Percentiles rank a stretch among this genome's conserved stretches.
These are phyloP conservation scores for Stereum hirsutum DNA, from an alignment of 1,284 basidiomycete genomes.

Conservation along the genomic window DNA sequence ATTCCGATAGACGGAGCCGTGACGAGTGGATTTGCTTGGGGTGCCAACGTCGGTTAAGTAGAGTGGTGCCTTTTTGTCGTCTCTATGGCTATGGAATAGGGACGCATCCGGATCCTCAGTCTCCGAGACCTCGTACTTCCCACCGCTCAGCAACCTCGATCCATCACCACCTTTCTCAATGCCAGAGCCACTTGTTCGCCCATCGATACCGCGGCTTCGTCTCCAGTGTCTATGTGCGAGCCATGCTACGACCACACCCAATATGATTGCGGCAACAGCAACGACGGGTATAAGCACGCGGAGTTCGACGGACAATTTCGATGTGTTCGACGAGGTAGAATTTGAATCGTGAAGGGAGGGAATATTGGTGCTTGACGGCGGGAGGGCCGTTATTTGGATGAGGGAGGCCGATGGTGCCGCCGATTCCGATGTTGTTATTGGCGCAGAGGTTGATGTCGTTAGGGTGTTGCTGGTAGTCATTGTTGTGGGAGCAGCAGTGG, in stretches of 20 bases:
- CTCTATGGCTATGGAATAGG: not conserved
- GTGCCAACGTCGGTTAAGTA: constrained; percentile 17
- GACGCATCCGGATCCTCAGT: constrained; percentile 11
- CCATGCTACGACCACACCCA: constrained; percentile 23
- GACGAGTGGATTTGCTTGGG: constrained; percentile 25
- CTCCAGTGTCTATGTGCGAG: constrained; percentile 15
- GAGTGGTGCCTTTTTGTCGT: constrained; percentile 11
- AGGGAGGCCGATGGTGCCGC: constrained; percentile 9
- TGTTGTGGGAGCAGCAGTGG: not conserved
- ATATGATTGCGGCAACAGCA: constrained; percentile 22
- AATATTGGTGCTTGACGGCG: constrained; percentile 27
- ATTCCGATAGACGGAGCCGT: constrained; percentile 18
- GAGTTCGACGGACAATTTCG: constrained; percentile 19
- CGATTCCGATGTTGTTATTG: constrained; percentile 4
- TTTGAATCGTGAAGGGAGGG: constrained; percentile 15
- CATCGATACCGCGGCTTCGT: not conserved
- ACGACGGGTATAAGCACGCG: constrained; percentile 33
- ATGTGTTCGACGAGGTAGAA: constrained; percentile 12
- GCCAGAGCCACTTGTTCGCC: not conserved
- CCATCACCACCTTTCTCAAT: constrained; percentile 1
- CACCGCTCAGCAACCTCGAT: constrained; percentile 23
- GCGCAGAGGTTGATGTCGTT: constrained; percentile 1
- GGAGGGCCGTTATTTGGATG: constrained; percentile 27
- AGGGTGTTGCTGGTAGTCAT: not conserved
- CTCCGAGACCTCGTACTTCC: constrained; percentile 24